These are phyloP conservation scores for Vigna radiata DNA, from an alignment of 306 rosid genomes.

Conservation along the genomic window DNA sequence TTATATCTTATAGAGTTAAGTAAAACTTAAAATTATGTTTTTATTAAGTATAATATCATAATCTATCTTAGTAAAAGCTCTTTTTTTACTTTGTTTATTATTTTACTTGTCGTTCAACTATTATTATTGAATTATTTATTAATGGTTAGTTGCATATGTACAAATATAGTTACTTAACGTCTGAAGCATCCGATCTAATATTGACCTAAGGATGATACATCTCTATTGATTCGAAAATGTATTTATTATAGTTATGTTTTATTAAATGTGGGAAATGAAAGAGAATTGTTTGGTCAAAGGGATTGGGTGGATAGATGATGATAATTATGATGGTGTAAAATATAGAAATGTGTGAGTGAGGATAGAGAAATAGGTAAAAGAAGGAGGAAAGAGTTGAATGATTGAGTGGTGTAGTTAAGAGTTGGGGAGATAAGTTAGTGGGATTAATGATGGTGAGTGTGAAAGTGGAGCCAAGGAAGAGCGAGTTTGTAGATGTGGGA, in stretches of 20 bases:
- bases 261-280: background rate
- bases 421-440: conserved; percentile 45
- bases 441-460: conserved; percentile 54
- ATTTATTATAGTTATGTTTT: no score
- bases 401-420: conserved; percentile 24
- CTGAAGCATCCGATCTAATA: rapidly evolving
- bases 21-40: no score
- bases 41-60: no score
- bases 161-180: no score
- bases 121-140: no score
- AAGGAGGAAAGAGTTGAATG: background rate
- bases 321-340: conserved; percentile 34
- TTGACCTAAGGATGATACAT: no score
- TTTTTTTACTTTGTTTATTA: no score
- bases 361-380: conserved; percentile 22
- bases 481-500: conserved; percentile 48
- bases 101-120: no score
- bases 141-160: no score
- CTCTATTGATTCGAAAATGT: no score
- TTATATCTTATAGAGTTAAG: no score
- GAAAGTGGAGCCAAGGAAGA: conserved; percentile 48
- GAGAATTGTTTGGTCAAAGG: conserved; percentile 35
- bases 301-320: conserved; percentile 31
- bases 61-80: no score
- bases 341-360: background rate